Percentiles rank a stretch among this genome's conserved stretches.
Evolutionary conservation across 208 protist species (phyloP).

Genomic region (Leishmania tropica): DNA sequence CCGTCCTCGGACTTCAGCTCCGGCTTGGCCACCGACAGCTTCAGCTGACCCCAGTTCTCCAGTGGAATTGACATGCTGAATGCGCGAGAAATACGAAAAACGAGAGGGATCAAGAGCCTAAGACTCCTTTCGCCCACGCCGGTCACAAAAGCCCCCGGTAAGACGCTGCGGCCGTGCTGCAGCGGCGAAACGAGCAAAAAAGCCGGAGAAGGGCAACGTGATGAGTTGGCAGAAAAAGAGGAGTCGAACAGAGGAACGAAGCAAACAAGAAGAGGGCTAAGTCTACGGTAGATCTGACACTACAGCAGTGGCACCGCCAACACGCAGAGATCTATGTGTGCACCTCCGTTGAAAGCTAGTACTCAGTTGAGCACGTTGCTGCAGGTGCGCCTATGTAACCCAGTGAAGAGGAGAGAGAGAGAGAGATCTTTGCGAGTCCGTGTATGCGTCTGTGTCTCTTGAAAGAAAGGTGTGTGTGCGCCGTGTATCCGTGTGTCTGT

Average conservation of each 20-base stretch:
- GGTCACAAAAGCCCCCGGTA: background rate
- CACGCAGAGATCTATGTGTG: background rate
- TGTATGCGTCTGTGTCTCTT: too few species aligned
- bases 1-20: constrained; percentile 37
- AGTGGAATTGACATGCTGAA: constrained; percentile 40
- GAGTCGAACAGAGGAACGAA: background rate
- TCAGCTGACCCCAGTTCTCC: constrained; percentile 87
- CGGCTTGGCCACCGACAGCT: constrained; percentile 27
- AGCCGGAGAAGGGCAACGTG: background rate
- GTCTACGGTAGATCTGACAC: background rate
- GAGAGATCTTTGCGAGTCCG: too few species aligned
- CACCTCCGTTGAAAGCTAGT: too few species aligned
- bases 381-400: background rate
- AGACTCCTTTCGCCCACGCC: background rate
- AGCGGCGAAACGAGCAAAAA: background rate
- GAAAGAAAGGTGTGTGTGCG: too few species aligned
- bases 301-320: background rate
- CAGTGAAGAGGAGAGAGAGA: constrained; percentile 1
- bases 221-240: too few species aligned
- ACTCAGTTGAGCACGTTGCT: too few species aligned
- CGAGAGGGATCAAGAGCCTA: background rate
- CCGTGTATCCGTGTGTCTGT: background rate
- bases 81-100: background rate
- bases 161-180: background rate
- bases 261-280: background rate